A percentile compares a stretch with the other conserved stretches of the same genome.
Conservation (phyloP, 495 filamentous ascomycete genomes). For the Xylaria flabelliformis region DNA sequence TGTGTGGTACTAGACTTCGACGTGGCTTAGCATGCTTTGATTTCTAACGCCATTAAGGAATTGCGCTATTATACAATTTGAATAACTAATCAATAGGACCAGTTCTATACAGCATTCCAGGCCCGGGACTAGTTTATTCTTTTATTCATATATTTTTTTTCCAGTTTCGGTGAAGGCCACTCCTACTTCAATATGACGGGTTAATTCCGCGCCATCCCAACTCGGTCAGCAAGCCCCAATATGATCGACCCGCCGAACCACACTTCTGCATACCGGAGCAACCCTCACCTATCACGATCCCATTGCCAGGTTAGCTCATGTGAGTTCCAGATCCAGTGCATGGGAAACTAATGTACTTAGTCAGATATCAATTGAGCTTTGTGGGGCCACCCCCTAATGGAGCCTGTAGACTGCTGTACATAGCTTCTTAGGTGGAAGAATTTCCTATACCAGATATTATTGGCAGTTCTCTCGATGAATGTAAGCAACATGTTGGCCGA, state of each 20-base stretch:
- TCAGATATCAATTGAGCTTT: constrained; percentile 19
- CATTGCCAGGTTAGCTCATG: neutral
- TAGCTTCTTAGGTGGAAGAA: neutral
- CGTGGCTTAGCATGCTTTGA: neutral
- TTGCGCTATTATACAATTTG: neutral
- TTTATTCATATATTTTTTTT: neutral
- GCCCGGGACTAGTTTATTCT: neutral
- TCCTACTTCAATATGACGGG: neutral
- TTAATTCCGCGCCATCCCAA: neutral
- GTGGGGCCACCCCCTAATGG: constrained; percentile 4
- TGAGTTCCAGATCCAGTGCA: constrained; percentile 5
- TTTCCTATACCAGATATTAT: too few species aligned
- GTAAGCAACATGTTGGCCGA: neutral
- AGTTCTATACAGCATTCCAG: neutral
- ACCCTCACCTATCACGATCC: neutral
- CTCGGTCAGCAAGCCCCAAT: constrained; percentile 12
- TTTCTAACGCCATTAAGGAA: too few species aligned
- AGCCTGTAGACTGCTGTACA: constrained; percentile 7
- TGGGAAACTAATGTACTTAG: constrained; percentile 9
- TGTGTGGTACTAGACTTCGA: neutral
- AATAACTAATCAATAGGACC: too few species aligned
- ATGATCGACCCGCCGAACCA: neutral
- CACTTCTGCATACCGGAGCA: constrained; percentile 4
- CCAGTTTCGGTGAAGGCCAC: too few species aligned
- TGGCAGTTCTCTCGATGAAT: too few species aligned